phyloP scores from a whole-genome alignment of 768 basidiomycete species.

The Lactarius quietus region DNA sequence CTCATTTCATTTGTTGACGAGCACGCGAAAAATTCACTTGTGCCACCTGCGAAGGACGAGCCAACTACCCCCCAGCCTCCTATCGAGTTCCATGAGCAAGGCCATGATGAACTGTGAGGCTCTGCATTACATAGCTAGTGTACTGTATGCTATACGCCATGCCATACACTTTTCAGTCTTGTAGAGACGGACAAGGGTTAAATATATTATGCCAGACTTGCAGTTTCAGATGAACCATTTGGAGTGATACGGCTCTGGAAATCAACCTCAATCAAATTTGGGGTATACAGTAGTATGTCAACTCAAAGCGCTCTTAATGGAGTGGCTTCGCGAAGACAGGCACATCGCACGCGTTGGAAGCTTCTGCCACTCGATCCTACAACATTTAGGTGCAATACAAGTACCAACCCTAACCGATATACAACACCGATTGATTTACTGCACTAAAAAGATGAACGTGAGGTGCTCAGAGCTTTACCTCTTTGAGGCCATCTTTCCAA shows the following conservation, averaged over 20 bases:
- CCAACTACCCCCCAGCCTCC: conserved; percentile 30
- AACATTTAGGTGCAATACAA: background rate
- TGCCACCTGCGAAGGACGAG: conserved; percentile 32
- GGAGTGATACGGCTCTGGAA: background rate
- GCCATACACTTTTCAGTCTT: background rate
- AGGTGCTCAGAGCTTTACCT: conserved; percentile 57
- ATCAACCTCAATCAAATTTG: background rate
- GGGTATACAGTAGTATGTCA: background rate
- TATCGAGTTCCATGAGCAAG: conserved; percentile 25
- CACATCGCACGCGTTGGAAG: background rate
- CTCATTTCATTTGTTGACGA: conserved; percentile 80
- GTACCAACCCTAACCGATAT: conserved; percentile 13
- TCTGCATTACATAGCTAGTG: background rate
- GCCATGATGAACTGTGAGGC: conserved; percentile 27
- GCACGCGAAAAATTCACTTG: conserved; percentile 71
- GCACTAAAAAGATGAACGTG: conserved; percentile 11
- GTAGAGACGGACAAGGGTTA: background rate
- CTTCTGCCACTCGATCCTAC: background rate
- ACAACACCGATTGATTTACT: conserved; percentile 20
- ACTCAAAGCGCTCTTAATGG: background rate
- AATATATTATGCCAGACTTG: background rate
- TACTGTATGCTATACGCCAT: conserved; percentile 5
- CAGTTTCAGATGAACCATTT: background rate
- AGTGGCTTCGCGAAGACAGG: background rate
- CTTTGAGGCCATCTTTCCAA: conserved; percentile 94